Conservation (phyloP, 1,284 basidiomycete genomes). For the Takashimella tepidaria region DNA sequence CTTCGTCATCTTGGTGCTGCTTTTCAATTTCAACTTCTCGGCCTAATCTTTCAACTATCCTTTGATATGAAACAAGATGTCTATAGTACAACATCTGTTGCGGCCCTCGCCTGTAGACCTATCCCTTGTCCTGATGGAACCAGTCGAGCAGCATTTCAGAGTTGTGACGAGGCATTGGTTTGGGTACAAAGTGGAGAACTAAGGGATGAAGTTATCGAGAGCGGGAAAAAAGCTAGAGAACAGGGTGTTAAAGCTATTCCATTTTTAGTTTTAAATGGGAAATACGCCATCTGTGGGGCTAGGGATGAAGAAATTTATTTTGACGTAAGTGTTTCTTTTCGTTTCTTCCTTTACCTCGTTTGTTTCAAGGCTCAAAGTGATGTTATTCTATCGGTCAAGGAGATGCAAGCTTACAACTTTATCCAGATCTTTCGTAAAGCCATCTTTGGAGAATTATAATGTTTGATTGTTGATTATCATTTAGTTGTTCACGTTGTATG, state of each 20-base stretch:
- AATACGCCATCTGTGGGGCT: neutral
- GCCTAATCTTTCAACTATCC: neutral
- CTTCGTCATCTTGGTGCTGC: neutral
- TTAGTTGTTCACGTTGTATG: no score
- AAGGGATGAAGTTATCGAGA: neutral
- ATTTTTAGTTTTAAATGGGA: neutral
- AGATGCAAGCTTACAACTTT: no score
- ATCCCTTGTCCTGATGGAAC: neutral
- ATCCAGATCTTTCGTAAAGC: no score
- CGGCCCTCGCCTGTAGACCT: neutral
- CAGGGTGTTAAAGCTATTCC: neutral
- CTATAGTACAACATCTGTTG: neutral
- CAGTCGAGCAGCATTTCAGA: neutral
- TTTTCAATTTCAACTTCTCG: neutral
- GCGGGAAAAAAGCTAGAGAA: neutral
- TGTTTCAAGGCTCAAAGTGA: no score
- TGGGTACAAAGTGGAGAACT: neutral
- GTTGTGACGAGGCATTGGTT: neutral
- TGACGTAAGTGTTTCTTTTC: neutral
- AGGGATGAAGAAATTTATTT: neutral
- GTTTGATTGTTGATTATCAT: no score
- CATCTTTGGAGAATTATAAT: no score
- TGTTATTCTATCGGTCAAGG: no score
- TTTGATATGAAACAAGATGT: neutral
- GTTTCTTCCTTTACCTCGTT: no score